Evolutionary conservation across 139 green algal species (phyloP).

Genomic region (Picochlorum sp.): DNA sequence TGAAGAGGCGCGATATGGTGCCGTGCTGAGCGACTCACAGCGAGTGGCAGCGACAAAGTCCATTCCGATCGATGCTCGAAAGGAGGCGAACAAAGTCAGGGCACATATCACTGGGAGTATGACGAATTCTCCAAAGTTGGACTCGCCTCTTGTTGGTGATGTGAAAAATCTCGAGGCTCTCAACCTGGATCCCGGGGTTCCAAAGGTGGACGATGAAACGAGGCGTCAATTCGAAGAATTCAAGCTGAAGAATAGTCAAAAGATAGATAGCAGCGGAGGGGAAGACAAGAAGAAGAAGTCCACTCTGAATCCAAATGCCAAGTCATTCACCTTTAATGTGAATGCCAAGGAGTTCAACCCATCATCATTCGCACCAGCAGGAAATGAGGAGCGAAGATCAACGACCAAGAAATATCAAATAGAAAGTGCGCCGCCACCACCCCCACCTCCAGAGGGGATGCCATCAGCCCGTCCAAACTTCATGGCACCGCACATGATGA

Average conservation of each 20-base stretch:
- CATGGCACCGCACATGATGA: background rate
- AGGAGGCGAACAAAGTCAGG: slow-evolving; percentile 30
- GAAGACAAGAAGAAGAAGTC: background rate
- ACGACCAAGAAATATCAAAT: background rate
- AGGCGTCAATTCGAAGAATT: slow-evolving; percentile 34
- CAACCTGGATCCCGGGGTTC: slow-evolving; percentile 33
- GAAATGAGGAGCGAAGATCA: slow-evolving; percentile 4
- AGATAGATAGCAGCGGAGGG: slow-evolving; percentile 8
- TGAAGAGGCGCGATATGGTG: slow-evolving; percentile 78
- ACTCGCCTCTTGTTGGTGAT: slow-evolving; percentile 31
- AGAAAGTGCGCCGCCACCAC: background rate
- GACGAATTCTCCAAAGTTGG: slow-evolving; percentile 31
- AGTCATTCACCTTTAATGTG: slow-evolving; percentile 46
- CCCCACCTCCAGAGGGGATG: background rate
- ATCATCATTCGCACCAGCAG: background rate
- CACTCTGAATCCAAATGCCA: slow-evolving; percentile 43
- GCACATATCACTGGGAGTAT: slow-evolving; percentile 23
- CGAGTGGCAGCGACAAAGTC: background rate
- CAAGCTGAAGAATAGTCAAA: slow-evolving; percentile 19
- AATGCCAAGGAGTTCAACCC: slow-evolving; percentile 42
- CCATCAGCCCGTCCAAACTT: background rate
- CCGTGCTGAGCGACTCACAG: slow-evolving; percentile 34
- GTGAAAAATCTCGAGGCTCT: slow-evolving; percentile 34
- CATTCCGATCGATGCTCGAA: slow-evolving; percentile 22
- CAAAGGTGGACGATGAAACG: slow-evolving; percentile 20